A percentile compares a stretch with the other conserved stretches of the same genome.
phyloP scores from a whole-genome alignment of 1,139 yeast genomes.

The Lipomyces yarrowii region DNA sequence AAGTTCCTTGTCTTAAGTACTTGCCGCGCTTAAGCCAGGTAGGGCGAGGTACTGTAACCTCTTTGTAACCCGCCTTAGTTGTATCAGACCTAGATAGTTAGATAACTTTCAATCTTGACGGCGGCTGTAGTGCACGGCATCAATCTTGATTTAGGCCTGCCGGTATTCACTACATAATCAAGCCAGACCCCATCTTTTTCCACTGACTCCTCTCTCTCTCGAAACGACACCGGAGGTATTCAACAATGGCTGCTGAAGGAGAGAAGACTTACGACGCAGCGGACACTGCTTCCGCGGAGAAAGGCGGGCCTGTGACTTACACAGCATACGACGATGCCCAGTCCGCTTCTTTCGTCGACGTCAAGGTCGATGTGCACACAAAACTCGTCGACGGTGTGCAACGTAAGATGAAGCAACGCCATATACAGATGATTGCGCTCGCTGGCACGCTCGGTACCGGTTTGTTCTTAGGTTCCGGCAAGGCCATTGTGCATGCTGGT shows the following conservation, averaged over 20 bases:
- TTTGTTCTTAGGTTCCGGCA: slow-evolving; percentile 58
- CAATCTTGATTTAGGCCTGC: background rate
- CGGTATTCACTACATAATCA: background rate
- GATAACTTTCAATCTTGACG: background rate
- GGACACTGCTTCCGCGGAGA: background rate
- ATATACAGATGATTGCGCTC: slow-evolving; percentile 33
- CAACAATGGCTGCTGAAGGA: background rate
- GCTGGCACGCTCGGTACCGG: slow-evolving; percentile 36
- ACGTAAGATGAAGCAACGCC: slow-evolving; percentile 31
- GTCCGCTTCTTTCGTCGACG: slow-evolving; percentile 8
- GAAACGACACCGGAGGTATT: background rate
- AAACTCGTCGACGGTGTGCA: slow-evolving; percentile 36
- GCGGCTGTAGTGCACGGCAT: background rate
- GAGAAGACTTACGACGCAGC: background rate
- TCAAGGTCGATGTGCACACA: slow-evolving; percentile 24
- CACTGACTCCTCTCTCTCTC: background rate
- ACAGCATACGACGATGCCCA: slow-evolving; percentile 5
- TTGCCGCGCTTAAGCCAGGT: too few relatives aligned
- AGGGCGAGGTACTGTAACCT: too few relatives aligned
- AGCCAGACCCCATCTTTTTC: background rate
- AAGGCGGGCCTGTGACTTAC: background rate
- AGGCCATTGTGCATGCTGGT: slow-evolving; percentile 63
- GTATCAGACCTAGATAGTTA: background rate
- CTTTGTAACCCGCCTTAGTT: background rate
- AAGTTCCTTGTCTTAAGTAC: too few relatives aligned